A percentile compares a stretch with the other conserved stretches of the same genome.
These are phyloP conservation scores for Coemansia furcata DNA, from an alignment of 192 early-diverging fungal genomes.

Conservation along the genomic window DNA sequence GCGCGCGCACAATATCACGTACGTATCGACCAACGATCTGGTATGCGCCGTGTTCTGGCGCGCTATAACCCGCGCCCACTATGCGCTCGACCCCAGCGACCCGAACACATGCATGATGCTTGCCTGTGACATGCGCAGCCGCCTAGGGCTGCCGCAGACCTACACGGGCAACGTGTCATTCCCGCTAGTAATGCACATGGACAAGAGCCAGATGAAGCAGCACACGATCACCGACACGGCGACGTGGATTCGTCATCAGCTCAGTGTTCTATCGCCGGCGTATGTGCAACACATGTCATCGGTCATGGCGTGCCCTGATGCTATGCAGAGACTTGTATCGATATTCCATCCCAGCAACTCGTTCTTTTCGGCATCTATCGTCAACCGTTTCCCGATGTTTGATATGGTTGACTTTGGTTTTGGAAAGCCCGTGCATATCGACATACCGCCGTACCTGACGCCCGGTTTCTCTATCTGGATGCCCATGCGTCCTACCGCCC, in stretches of 20 bases:
- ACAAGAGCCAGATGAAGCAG: conserved; percentile 6
- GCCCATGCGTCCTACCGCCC: conserved; percentile 7
- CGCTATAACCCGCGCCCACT: conserved; percentile 35
- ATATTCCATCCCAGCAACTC: conserved; percentile 30
- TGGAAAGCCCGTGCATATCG: conserved; percentile 26
- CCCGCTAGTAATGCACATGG: conserved; percentile 27
- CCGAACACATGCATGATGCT: conserved; percentile 38
- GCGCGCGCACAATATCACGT: conserved; percentile 2
- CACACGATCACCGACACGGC: conserved; percentile 36
- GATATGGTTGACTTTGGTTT: conserved; percentile 28
- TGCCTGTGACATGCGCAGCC: conserved; percentile 35
- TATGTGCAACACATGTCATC: conserved; percentile 9
- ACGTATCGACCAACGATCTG: conserved; percentile 39
- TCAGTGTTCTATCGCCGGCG: conserved; percentile 7
- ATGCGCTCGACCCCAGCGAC: conserved; percentile 2
- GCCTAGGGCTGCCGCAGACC: conserved; percentile 14
- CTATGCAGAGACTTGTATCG: conserved; percentile 11
- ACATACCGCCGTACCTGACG: conserved; percentile 31
- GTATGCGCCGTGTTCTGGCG: conserved; percentile 42
- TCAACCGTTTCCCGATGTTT: conserved; percentile 30
- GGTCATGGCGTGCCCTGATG: conserved; percentile 14
- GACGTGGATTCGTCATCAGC: conserved; percentile 19
- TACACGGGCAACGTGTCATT: conserved; percentile 45
- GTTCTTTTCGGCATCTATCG: conserved; percentile 38
- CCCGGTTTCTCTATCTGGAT: conserved; percentile 48